Evolutionary conservation across 2,329 filamentous ascomycete genomes (phyloP).

Genomic region (Exophiala calicioides): DNA sequence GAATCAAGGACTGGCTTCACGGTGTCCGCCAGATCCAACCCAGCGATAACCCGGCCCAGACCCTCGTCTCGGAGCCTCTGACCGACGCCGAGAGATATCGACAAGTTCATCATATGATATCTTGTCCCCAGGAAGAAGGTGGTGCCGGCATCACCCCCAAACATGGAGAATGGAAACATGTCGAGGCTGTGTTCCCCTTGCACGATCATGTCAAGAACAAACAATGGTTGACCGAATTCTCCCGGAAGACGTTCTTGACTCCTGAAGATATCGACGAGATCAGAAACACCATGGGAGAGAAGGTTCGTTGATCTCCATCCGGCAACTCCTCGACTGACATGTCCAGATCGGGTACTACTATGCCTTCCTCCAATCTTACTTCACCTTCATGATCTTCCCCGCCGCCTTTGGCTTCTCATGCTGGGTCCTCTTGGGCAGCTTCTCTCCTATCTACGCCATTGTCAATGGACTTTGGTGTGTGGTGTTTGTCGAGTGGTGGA

Average conservation of each 20-base stretch:
- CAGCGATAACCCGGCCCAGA: slow-evolving; percentile 67
- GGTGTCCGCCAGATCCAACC: slow-evolving; percentile 79
- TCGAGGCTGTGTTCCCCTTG: slow-evolving; percentile 74
- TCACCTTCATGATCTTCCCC: slow-evolving; percentile 79
- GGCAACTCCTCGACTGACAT: slow-evolving; percentile 1
- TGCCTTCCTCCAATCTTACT: slow-evolving; percentile 89
- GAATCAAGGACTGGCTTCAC: slow-evolving; percentile 91
- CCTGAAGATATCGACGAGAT: slow-evolving; percentile 71
- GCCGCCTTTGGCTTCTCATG: slow-evolving; percentile 73
- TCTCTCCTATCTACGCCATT: slow-evolving; percentile 77
- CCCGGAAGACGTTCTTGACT: slow-evolving; percentile 68
- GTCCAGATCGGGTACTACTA: slow-evolving; percentile 85
- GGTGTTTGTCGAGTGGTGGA: slow-evolving; percentile 94
- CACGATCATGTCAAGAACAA: slow-evolving; percentile 77
- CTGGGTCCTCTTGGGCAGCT: slow-evolving; percentile 82
- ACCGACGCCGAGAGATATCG: slow-evolving; percentile 86
- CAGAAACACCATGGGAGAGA: slow-evolving; percentile 74
- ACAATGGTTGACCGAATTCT: slow-evolving; percentile 72
- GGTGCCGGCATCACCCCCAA: slow-evolving; percentile 75
- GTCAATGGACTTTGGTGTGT: slow-evolving; percentile 83
- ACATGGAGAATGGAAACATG: slow-evolving; percentile 69
- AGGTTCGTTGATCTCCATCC: slow-evolving; percentile 39
- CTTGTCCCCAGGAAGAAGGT: slow-evolving; percentile 69
- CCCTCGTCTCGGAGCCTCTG: slow-evolving; percentile 72
- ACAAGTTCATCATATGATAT: slow-evolving; percentile 83